These are phyloP conservation scores for Hirsutella thompsonii DNA, from an alignment of 2,329 filamentous ascomycete genomes.

Conservation along the genomic window DNA sequence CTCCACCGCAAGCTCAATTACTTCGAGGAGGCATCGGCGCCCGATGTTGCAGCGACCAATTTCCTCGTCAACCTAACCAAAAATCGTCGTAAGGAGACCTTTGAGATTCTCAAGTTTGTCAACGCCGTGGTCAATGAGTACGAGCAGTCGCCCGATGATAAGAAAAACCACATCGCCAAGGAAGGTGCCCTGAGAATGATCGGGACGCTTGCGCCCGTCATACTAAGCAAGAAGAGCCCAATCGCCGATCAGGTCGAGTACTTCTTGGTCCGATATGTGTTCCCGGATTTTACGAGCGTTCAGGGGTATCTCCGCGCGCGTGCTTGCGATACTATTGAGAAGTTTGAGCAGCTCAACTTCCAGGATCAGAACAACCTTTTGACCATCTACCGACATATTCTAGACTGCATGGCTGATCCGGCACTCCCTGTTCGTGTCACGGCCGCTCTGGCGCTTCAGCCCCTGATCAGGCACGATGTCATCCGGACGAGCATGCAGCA, in stretches of 20 bases:
- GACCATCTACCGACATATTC: constrained; percentile 89
- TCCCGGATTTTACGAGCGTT: constrained; percentile 88
- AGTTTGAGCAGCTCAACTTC: constrained; percentile 95
- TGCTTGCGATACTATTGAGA: constrained; percentile 94
- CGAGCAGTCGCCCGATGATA: constrained; percentile 67
- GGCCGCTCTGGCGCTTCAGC: constrained; percentile 85
- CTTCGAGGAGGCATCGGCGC: constrained; percentile 91
- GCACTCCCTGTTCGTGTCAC: constrained; percentile 89
- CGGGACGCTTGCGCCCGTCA: constrained; percentile 83
- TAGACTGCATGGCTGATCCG: constrained; percentile 93
- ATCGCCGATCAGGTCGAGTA: constrained; percentile 97
- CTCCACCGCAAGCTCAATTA: constrained; percentile 95
- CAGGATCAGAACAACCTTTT: constrained; percentile 92
- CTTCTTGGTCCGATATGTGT: constrained; percentile 95
- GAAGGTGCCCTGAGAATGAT: constrained; percentile 97
- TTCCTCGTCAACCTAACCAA: constrained; percentile 94
- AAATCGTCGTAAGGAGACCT: constrained; percentile 87
- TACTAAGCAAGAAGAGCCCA: constrained; percentile 94
- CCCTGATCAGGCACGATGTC: constrained; percentile 86
- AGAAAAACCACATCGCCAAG: constrained; percentile 92
- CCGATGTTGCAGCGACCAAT: constrained; percentile 91
- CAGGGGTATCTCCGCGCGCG: constrained; percentile 88
- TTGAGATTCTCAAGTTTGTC: constrained; percentile 86
- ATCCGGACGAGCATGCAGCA: constrained; percentile 94
- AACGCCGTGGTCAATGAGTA: constrained; percentile 92